Evolutionary conservation across 768 basidiomycete species (phyloP), one percentile per base, ranked within the genome.

Genomic region (Tylopilus cervinicoccineus): DNA sequence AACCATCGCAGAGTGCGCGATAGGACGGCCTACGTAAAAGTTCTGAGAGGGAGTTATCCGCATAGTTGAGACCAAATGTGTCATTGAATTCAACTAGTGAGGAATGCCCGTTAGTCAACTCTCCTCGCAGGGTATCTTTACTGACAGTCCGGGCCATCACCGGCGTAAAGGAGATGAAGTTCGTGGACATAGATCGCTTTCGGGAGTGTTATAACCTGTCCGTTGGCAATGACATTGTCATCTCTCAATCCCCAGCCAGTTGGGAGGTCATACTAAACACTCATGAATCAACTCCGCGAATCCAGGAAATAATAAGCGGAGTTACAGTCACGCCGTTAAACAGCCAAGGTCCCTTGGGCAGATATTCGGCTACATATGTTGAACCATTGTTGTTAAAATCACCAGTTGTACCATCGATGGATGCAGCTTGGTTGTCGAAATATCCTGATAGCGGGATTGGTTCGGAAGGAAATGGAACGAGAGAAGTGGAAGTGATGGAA

Each of bases 321-420:
- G 43, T 38, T 43, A 75, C 76, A 38, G 59, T 66, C 17, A 76
- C 69, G 10, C 73, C 68, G 28, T 76, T 64, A 33, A 70, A 66
- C 10, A 52, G 14, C 67, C 69, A 76, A 6, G 66, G 58, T 1
- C 72, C 75, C 0, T n/a, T n/a, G n/a, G n/a, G 29, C 72, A 64
- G 17, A 34, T 34, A 34, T 34, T 34, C 33, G 2, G 33, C 33
- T n/a, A n/a, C n/a, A n/a, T n/a, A n/a, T n/a, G n/a, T n/a, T n/a
- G n/a, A n/a, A n/a, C n/a, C n/a, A n/a, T n/a, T n/a, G n/a, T n/a
- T n/a, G n/a, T n/a, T n/a, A n/a, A n/a, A n/a, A n/a, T n/a, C n/a
- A n/a, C 33, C n/a, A 34, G 33, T 34, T n/a, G 33, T 34, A 17
- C 33, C 33, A 19, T 34, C 16, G 33, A 19, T 34, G 8, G 33